Conservation (phyloP, 208 protist genomes). For the Trypanosoma cruzi region DNA sequence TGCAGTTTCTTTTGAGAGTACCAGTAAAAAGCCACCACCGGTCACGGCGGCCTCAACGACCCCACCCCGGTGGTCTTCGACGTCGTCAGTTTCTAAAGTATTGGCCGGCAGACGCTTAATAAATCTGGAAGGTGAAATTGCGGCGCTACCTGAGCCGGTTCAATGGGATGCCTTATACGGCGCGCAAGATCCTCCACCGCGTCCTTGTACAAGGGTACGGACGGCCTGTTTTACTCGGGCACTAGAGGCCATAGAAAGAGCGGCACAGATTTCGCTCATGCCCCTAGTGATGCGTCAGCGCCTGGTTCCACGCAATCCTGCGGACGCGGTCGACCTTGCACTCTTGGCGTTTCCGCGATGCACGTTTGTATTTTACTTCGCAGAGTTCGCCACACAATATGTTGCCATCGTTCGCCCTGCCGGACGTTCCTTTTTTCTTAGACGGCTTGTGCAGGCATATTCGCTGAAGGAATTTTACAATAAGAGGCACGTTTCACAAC, state of each 20-base stretch:
- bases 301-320: slow-evolving; percentile 66
- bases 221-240: slow-evolving; percentile 62
- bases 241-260: slow-evolving; percentile 77
- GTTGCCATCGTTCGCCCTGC: slow-evolving; percentile 79
- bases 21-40: neutral
- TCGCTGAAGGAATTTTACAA: slow-evolving; percentile 62
- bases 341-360: slow-evolving; percentile 63
- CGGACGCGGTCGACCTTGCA: slow-evolving; percentile 80
- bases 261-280: slow-evolving; percentile 54
- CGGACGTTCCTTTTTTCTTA: slow-evolving; percentile 45
- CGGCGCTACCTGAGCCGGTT: neutral
- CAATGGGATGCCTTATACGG: neutral
- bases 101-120: slow-evolving; percentile 73
- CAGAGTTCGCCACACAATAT: slow-evolving; percentile 81
- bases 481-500: slow-evolving; percentile 24
- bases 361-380: slow-evolving; percentile 92
- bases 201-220: slow-evolving; percentile 38
- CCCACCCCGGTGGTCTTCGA: neutral
- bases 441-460: slow-evolving; percentile 63
- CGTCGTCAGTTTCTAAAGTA: slow-evolving; percentile 52
- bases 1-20: neutral
- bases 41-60: neutral
- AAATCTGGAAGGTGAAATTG: slow-evolving; percentile 44
- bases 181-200: neutral
- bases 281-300: slow-evolving; percentile 29